A percentile compares a stretch with the other conserved stretches of the same genome.
These are phyloP conservation scores for Leccinum imitatum DNA, from an alignment of 768 basidiomycete genomes.

Conservation along the genomic window DNA sequence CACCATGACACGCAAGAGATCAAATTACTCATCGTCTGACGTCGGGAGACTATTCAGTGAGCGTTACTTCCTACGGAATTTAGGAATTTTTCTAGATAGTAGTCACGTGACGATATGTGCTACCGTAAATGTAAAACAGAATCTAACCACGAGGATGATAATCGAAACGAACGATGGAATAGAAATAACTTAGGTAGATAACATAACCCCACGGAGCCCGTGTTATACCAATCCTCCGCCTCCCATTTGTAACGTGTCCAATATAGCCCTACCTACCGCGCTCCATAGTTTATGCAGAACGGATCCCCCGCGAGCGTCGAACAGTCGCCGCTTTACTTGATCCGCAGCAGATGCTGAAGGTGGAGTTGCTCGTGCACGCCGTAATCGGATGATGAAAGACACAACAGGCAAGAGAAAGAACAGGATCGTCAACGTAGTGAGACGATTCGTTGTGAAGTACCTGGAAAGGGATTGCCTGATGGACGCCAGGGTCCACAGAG, in stretches of 20 bases:
- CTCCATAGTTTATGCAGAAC: conserved; percentile 46
- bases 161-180: neutral
- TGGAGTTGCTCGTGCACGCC: conserved; percentile 36
- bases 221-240: conserved; percentile 69
- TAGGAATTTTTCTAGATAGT: neutral
- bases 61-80: neutral
- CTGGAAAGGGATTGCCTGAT: conserved; percentile 49
- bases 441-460: conserved; percentile 46
- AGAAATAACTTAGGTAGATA: conserved; percentile 14
- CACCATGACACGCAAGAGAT: conserved; percentile 71
- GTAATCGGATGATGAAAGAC: conserved; percentile 51
- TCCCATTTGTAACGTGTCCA: conserved; percentile 73
- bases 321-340: conserved; percentile 55
- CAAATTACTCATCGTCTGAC: conserved; percentile 60
- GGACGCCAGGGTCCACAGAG: conserved; percentile 37
- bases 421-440: conserved; percentile 45
- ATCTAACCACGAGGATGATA: neutral
- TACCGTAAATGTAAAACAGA: neutral
- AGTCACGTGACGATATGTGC: conserved; percentile 19
- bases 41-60: neutral
- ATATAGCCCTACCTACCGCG: conserved; percentile 50
- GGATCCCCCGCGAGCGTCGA: conserved; percentile 39
- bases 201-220: neutral
- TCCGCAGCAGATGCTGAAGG: conserved; percentile 47
- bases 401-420: conserved; percentile 43